Evolutionary conservation across 768 basidiomycete genomes (phyloP).

Genomic region (Boletellus ananiceps): DNA sequence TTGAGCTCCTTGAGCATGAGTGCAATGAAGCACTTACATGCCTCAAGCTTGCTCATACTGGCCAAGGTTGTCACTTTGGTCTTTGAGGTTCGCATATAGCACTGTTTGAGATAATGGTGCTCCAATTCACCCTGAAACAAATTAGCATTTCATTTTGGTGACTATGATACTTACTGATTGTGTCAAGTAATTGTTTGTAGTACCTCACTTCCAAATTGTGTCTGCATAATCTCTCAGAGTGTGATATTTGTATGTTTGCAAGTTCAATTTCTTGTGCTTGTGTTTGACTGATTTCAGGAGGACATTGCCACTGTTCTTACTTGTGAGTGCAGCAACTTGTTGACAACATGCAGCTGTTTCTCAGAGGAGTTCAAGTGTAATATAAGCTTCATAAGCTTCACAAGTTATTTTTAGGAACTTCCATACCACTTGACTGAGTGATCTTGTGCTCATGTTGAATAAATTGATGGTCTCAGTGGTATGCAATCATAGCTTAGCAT

Average conservation of each 20-base stretch:
- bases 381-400: background rate
- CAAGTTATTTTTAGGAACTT: slow-evolving; percentile 13
- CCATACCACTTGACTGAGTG: slow-evolving; percentile 15
- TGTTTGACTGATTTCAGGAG: background rate
- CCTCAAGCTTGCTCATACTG: background rate
- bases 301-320: background rate
- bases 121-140: slow-evolving; percentile 35
- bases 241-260: slow-evolving; percentile 15
- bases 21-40: background rate
- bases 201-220: slow-evolving; percentile 22
- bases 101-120: slow-evolving; percentile 32
- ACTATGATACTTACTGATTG: slow-evolving; percentile 22
- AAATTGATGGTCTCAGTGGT: slow-evolving; percentile 16
- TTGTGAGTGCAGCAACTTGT: background rate
- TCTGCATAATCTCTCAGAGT: slow-evolving; percentile 12
- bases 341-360: background rate
- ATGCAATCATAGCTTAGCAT: too few relatives aligned
- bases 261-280: slow-evolving; percentile 6
- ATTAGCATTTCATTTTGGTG: too few relatives aligned
- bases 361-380: background rate
- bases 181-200: slow-evolving; percentile 36
- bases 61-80: background rate
- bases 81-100: slow-evolving; percentile 21
- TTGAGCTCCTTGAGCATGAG: background rate
- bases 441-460: slow-evolving; percentile 13